Conservation (phyloP, 495 filamentous ascomycete species). For the Aspergillus cristatus region DNA sequence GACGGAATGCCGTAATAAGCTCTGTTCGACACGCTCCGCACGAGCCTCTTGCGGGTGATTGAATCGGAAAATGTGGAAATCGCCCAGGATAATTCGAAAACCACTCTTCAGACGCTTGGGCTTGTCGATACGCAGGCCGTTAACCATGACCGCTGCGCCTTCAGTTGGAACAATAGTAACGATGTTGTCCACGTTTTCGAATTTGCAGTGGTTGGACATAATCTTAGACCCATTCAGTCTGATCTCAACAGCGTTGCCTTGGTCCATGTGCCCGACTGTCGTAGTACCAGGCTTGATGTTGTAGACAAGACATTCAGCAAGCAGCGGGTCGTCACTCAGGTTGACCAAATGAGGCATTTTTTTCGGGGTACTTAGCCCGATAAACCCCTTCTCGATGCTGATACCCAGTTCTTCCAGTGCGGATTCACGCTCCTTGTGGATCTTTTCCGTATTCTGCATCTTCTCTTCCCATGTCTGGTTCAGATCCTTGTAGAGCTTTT, state of each 20-base stretch:
- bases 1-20: conserved; percentile 78
- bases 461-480: conserved; percentile 99
- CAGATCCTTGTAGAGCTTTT: conserved; percentile 92
- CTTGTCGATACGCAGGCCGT: conserved; percentile 77
- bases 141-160: conserved; percentile 94
- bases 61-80: conserved; percentile 99
- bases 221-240: conserved; percentile 91
- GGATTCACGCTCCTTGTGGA: conserved; percentile 94
- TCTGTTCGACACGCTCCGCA: conserved; percentile 84
- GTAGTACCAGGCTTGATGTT: conserved; percentile 95
- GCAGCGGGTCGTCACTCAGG: conserved; percentile 86
- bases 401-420: conserved; percentile 96
- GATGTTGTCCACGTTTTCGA: conserved; percentile 83
- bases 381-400: conserved; percentile 96
- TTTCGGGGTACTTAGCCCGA: conserved; percentile 91
- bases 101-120: conserved; percentile 81
- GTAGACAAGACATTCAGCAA: conserved; percentile 96
- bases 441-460: conserved; percentile 84
- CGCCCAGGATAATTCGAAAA: conserved; percentile 88
- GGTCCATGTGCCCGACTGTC: conserved; percentile 82
- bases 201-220: conserved; percentile 81
- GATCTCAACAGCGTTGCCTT: conserved; percentile 75
- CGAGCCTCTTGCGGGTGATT: conserved; percentile 96
- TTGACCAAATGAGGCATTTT: conserved; percentile 99
- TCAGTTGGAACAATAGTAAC: conserved; percentile 86